Percentiles rank a stretch among this genome's conserved stretches.
Conservation (phyloP, 2,329 filamentous ascomycete genomes). For the Orbilia oligospora region DNA sequence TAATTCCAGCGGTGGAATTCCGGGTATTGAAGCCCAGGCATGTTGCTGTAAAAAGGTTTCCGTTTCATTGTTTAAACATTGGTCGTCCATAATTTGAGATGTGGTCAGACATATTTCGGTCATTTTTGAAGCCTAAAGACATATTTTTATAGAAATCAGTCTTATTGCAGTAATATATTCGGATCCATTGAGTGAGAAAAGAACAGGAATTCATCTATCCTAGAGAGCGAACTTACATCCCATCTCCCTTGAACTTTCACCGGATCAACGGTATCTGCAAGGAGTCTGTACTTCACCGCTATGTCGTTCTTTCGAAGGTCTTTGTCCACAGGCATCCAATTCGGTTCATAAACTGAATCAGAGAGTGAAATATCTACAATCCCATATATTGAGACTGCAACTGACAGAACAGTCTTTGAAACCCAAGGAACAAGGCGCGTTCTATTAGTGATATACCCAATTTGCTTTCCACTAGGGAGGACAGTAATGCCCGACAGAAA, state of each 20-base stretch:
- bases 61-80: not conserved
- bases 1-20: not conserved
- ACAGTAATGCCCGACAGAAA: not conserved
- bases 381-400: not conserved
- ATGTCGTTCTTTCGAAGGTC: not conserved
- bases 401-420: not conserved
- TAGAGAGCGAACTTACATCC: not conserved
- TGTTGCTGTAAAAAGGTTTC: not conserved
- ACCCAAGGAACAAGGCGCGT: not conserved
- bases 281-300: not conserved
- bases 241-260: not conserved
- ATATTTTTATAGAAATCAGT: no score
- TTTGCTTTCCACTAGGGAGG: not conserved
- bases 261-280: not conserved
- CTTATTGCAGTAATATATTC: no score
- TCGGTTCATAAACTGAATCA: not conserved
- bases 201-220: no score
- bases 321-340: not conserved
- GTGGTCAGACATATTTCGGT: not conserved
- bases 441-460: not conserved
- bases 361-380: not conserved
- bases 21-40: not conserved
- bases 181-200: no score
- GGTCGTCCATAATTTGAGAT: not conserved
- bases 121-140: not conserved